A percentile compares a stretch with the other conserved stretches of the same genome.
Conservation (phyloP, 2,329 filamentous ascomycete genomes). For the Alternaria arbusti region DNA sequence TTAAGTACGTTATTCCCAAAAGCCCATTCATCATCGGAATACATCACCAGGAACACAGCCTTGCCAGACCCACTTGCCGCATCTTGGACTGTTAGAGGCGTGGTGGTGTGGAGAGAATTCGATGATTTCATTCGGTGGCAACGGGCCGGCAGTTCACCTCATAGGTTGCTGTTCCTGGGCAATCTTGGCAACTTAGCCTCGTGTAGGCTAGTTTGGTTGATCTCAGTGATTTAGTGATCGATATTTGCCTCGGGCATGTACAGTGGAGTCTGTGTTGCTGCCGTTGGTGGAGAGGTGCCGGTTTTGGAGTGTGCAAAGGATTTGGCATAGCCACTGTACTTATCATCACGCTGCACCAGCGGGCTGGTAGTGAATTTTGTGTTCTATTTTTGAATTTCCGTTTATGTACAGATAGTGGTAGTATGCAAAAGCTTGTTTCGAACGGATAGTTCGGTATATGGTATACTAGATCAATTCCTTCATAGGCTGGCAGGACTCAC, state of each 20-base stretch:
- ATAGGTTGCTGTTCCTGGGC: conserved; percentile 7
- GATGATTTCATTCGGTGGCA: conserved; percentile 2
- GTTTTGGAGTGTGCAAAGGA: not conserved
- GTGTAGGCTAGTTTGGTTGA: not conserved
- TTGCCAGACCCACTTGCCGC: conserved; percentile 12
- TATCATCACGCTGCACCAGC: conserved; percentile 3
- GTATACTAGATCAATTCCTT: not conserved
- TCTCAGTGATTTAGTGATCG: not conserved
- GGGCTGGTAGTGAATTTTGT: not conserved
- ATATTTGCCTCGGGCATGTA: not conserved
- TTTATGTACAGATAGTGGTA: not conserved
- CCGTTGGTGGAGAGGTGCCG: not conserved
- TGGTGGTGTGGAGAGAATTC: not conserved
- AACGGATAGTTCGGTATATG: not conserved
- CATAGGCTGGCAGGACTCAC: not conserved
- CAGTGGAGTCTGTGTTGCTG: not conserved
- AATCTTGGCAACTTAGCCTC: conserved; percentile 7
- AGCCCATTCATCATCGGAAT: not conserved
- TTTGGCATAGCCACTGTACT: conserved; percentile 14
- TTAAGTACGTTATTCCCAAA: conserved; percentile 2
- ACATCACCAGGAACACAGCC: conserved; percentile 14
- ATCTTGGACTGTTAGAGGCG: not conserved
- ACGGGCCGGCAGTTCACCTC: conserved; percentile 3
- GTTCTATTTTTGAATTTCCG: conserved; percentile 10
- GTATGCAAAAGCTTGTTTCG: not conserved